These are phyloP conservation scores for Nicotiana benthamiana DNA, from an alignment of 257 asterid genomes.

Conservation along the genomic window DNA sequence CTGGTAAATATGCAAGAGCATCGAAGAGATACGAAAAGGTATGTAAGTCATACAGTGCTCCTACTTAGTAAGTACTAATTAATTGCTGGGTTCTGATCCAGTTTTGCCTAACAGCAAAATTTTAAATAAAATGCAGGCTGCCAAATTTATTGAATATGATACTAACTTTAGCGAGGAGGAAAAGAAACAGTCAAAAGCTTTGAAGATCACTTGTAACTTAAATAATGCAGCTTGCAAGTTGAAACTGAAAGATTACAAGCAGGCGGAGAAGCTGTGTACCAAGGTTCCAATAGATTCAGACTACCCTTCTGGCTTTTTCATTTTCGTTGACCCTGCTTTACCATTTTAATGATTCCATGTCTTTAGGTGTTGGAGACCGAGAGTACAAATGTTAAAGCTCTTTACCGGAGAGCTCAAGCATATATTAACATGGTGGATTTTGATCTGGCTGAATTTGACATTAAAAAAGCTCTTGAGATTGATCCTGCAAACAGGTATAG, in stretches of 20 bases:
- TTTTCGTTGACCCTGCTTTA: background rate
- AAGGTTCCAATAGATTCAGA: conserved; percentile 27
- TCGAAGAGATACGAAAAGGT: conserved; percentile 37
- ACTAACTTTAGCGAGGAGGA: conserved; percentile 52
- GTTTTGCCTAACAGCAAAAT: background rate
- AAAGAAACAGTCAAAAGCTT: conserved; percentile 44
- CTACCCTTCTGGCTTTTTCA: background rate
- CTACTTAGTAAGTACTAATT: background rate
- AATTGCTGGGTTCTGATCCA: background rate
- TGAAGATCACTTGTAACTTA: conserved; percentile 51
- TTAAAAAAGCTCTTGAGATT: conserved; percentile 74
- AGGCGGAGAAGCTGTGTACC: conserved; percentile 55
- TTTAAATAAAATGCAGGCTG: conserved; percentile 11
- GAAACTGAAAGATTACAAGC: conserved; percentile 47
- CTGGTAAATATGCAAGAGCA: conserved; percentile 26
- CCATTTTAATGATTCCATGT: background rate
- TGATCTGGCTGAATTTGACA: conserved; percentile 64
- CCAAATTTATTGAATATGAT: conserved; percentile 48
- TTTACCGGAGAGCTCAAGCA: conserved; percentile 74
- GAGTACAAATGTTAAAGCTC: conserved; percentile 68
- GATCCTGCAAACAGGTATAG: conserved; percentile 68
- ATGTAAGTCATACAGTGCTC: background rate
- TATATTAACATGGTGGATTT: conserved; percentile 55
- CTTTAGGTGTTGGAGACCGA: conserved; percentile 66
- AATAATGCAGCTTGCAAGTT: conserved; percentile 59